Percentiles rank a stretch among this genome's conserved stretches.
phyloP scores from a whole-genome alignment of 179 eudicot species.

The Vitellaria paradoxa region DNA sequence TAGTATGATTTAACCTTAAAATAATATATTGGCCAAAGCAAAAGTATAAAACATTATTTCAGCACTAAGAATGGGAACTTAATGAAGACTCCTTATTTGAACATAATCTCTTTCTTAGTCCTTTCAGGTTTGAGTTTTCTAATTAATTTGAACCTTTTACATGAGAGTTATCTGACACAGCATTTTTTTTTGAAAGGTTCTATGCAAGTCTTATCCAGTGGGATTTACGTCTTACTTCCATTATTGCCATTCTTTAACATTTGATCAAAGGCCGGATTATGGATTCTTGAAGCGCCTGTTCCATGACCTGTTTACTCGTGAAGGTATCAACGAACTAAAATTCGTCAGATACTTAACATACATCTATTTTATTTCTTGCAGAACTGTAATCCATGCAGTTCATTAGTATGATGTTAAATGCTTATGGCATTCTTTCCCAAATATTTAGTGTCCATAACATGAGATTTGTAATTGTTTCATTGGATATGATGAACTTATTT shows the following conservation, averaged over 20 bases:
- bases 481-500: neutral
- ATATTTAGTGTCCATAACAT: neutral
- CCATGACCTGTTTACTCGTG: slow-evolving; percentile 86
- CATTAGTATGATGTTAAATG: neutral
- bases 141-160: neutral
- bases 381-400: neutral
- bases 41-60: neutral
- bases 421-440: neutral
- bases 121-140: neutral
- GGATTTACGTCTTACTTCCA: slow-evolving; percentile 98
- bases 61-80: neutral
- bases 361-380: neutral
- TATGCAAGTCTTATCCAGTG: slow-evolving; percentile 97
- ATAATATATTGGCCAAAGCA: neutral
- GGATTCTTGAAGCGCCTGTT: slow-evolving; percentile 95
- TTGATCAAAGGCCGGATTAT: slow-evolving; percentile 96
- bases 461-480: neutral
- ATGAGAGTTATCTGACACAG: neutral
- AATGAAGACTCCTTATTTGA: no score
- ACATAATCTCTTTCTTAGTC: neutral
- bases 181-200: slow-evolving; percentile 41
- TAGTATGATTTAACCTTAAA: neutral
- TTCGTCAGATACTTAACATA: neutral
- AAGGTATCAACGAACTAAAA: slow-evolving; percentile 45
- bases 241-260: slow-evolving; percentile 94